A percentile compares a stretch with the other conserved stretches of the same genome.
These are phyloP conservation scores for Sporothrix phasma DNA, from an alignment of 2,329 filamentous ascomycete species.

Conservation along the genomic window DNA sequence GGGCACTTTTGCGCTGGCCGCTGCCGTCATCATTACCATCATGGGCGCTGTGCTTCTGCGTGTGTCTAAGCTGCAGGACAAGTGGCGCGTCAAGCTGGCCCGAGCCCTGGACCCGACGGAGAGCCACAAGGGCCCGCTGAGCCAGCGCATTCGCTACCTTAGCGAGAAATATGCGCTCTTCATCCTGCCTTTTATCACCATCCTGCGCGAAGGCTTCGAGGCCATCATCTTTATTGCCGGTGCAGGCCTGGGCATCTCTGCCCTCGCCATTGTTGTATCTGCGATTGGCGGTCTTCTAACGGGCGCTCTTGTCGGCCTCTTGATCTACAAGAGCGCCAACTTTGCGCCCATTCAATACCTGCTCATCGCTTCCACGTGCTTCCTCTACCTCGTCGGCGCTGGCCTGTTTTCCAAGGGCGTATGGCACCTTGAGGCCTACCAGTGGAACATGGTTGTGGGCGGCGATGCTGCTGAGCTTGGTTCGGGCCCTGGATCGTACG, in stretches of 20 bases:
- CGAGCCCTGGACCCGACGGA: conserved; percentile 43
- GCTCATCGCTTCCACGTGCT: conserved; percentile 70
- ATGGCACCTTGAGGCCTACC: conserved; percentile 62
- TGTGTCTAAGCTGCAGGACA: conserved; percentile 64
- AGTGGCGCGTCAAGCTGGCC: conserved; percentile 66
- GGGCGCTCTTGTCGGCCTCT: conserved; percentile 51
- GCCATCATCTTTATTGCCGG: conserved; percentile 72
- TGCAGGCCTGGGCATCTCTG: conserved; percentile 58
- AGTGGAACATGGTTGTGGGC: conserved; percentile 45
- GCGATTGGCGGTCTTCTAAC: conserved; percentile 56
- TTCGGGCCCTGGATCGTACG: conserved; percentile 54
- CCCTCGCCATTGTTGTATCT: conserved; percentile 58
- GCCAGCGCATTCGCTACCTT: conserved; percentile 43
- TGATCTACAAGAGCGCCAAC: conserved; percentile 50
- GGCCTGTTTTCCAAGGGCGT: conserved; percentile 70
- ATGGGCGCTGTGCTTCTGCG: conserved; percentile 67
- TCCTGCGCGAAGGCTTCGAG: conserved; percentile 66
- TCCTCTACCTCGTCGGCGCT: conserved; percentile 75
- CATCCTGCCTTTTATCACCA: conserved; percentile 66
- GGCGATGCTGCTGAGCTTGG: conserved; percentile 52
- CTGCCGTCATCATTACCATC: conserved; percentile 59
- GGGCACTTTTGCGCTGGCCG: conserved; percentile 57
- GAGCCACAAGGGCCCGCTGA: conserved; percentile 29
- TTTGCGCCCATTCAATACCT: conserved; percentile 35
- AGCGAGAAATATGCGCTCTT: conserved; percentile 68